These are phyloP conservation scores for Alternaria arborescens DNA, from an alignment of 2,329 filamentous ascomycete genomes.

Conservation along the genomic window DNA sequence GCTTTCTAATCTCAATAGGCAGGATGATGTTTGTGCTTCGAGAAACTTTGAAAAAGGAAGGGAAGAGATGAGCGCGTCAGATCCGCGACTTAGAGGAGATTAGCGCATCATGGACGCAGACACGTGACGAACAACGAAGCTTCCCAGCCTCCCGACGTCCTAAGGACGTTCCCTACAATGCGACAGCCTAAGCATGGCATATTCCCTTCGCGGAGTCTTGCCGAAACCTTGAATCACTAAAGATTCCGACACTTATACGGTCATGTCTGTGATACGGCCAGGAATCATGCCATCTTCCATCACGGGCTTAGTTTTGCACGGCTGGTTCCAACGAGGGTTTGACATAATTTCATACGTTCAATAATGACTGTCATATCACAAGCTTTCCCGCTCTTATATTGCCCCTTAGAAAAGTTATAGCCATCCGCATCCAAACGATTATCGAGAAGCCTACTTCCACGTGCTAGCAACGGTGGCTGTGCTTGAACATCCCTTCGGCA, in stretches of 20 bases:
- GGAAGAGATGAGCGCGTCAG: neutral
- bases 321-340: neutral
- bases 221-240: neutral
- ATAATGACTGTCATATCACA: neutral
- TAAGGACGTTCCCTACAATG: neutral
- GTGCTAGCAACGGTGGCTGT: conserved; percentile 25
- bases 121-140: neutral
- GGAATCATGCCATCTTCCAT: neutral
- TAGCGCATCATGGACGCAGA: neutral
- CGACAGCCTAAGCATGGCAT: neutral
- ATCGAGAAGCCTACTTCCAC: conserved; percentile 31
- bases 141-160: neutral
- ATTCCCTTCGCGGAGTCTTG: neutral
- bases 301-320: neutral
- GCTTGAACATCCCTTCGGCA: conserved; percentile 33
- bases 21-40: neutral
- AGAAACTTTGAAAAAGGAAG: neutral
- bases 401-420: neutral
- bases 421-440: neutral
- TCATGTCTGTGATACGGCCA: too few species aligned
- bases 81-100: neutral
- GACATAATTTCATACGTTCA: neutral
- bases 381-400: neutral
- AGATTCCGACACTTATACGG: neutral
- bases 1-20: neutral